These are phyloP conservation scores for Hanseniaspora pseudoguilliermondii DNA, from an alignment of 805 yeast species.

Conservation along the genomic window DNA sequence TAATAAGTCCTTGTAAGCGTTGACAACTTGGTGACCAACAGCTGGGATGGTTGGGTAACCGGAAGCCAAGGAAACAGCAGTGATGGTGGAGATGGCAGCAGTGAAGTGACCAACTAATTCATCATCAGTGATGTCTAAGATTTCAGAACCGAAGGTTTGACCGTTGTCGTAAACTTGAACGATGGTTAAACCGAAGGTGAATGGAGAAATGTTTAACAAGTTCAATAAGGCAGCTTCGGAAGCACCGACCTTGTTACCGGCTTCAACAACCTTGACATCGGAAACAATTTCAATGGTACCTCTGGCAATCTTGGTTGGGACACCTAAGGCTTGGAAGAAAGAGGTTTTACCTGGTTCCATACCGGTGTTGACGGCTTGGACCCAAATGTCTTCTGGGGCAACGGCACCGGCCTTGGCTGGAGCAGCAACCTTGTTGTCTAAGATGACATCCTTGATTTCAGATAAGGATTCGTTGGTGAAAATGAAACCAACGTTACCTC, in stretches of 20 bases:
- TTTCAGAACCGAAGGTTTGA: slow-evolving; percentile 90
- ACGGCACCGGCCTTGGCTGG: slow-evolving; percentile 99
- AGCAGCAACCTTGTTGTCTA: slow-evolving; percentile 95
- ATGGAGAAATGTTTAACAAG: slow-evolving; percentile 99
- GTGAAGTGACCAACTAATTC: slow-evolving; percentile 88
- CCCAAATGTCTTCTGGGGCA: slow-evolving; percentile 95
- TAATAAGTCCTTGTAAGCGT: slow-evolving; percentile 97
- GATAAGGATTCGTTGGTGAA: slow-evolving; percentile 96
- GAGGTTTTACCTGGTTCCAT: slow-evolving; percentile 99
- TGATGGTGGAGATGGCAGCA: slow-evolving; percentile 83
- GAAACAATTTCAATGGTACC: slow-evolving; percentile 99
- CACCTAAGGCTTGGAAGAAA: slow-evolving; percentile 99
- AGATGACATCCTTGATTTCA: slow-evolving; percentile 75
- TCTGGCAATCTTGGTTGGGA: slow-evolving; percentile 99
- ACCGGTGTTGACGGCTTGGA: slow-evolving; percentile 99
- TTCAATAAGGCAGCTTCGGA: slow-evolving; percentile 97
- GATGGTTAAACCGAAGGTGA: slow-evolving; percentile 95
- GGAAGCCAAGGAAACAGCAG: slow-evolving; percentile 92
- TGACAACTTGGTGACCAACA: slow-evolving; percentile 95
- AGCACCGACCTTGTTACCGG: slow-evolving; percentile 86
- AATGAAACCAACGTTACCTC: slow-evolving; percentile 98
- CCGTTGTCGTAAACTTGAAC: slow-evolving; percentile 98
- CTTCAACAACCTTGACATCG: slow-evolving; percentile 89
- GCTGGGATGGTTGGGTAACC: slow-evolving; percentile 99
- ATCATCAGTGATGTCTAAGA: slow-evolving; percentile 97